These are phyloP conservation scores for Vickermania ingenoplastis DNA, from an alignment of 208 protist genomes.

Conservation along the genomic window DNA sequence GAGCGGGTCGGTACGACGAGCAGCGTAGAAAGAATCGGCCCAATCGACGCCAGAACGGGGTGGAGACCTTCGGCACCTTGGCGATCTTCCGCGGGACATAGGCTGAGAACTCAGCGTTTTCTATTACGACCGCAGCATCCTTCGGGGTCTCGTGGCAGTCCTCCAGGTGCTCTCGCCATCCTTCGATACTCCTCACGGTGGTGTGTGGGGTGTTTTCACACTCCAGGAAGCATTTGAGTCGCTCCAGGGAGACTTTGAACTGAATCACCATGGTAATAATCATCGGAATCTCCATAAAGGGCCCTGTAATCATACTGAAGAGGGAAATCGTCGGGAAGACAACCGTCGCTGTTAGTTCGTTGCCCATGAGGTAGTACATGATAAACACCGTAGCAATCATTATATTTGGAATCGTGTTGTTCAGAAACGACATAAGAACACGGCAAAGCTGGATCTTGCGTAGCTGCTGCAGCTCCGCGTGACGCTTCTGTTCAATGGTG, in stretches of 20 bases:
- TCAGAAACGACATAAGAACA: slow-evolving; percentile 39
- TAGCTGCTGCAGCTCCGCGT: slow-evolving; percentile 40
- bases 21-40: slow-evolving; percentile 15
- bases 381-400: slow-evolving; percentile 48
- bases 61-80: slow-evolving; percentile 4
- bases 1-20: slow-evolving; percentile 4
- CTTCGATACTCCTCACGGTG: slow-evolving; percentile 13
- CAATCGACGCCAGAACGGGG: slow-evolving; percentile 4
- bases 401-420: slow-evolving; percentile 50
- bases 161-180: slow-evolving; percentile 1
- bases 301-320: slow-evolving; percentile 84
- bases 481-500: slow-evolving; percentile 27
- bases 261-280: slow-evolving; percentile 52
- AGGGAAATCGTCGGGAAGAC: slow-evolving; percentile 87
- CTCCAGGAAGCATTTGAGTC: slow-evolving; percentile 59
- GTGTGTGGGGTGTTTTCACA: slow-evolving; percentile 19
- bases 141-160: background rate
- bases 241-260: slow-evolving; percentile 58
- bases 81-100: background rate
- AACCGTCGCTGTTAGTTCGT: slow-evolving; percentile 55
- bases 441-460: slow-evolving; percentile 20
- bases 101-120: background rate
- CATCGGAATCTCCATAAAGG: slow-evolving; percentile 84
- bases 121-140: background rate
- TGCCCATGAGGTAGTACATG: slow-evolving; percentile 34